Evolutionary conservation across 1,139 yeast genomes (phyloP), one percentile per base, ranked within the genome.

Genomic region (Debaryomyces singareniensis): DNA sequence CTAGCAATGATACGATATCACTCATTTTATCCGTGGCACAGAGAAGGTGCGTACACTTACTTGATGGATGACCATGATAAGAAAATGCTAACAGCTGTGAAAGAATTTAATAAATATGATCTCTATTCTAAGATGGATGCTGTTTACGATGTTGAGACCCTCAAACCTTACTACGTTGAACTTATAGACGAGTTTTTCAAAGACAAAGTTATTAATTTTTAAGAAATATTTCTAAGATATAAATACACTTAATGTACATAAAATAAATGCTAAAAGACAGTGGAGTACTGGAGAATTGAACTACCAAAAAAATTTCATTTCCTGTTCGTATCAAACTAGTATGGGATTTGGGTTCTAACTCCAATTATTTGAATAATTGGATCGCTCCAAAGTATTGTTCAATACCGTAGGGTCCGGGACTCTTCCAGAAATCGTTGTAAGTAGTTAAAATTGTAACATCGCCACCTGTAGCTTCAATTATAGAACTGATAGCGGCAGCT

Each of bases 301-400:
- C 9, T 29, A 28, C 27, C 24, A 25, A 14, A 2, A 13, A 27
- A 14, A 16, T 11, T 12, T 20, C 13, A 25, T 14, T n/a, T n/a
- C n/a, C n/a, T 18, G 21, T 18, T 18, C n/a, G n/a, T n/a, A n/a
- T n/a, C n/a, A n/a, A n/a, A n/a, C n/a, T n/a, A n/a, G n/a, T n/a
- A n/a, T n/a, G n/a, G n/a, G n/a, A n/a, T n/a, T n/a, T n/a, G n/a
- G n/a, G n/a, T n/a, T n/a, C n/a, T 18, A 18, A 18, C 7, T 6
- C 7, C 25, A 13, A 23, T 34, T 44, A 54, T 13, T 33, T 20
- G 37, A 62, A 62, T 32, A 78, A 57, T 24, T 67, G 56, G 30
- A 77, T 64, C 37, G 76, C 65, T 45, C 96, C 96, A 46, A 87
- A 87, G 35, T 75, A 75, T 59, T 85, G 95, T 58, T 87, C 96